Evolutionary conservation across 1,284 basidiomycete genomes (phyloP), one percentile per base, ranked within the genome.

Genomic region (Trichosporon coremiiforme): DNA sequence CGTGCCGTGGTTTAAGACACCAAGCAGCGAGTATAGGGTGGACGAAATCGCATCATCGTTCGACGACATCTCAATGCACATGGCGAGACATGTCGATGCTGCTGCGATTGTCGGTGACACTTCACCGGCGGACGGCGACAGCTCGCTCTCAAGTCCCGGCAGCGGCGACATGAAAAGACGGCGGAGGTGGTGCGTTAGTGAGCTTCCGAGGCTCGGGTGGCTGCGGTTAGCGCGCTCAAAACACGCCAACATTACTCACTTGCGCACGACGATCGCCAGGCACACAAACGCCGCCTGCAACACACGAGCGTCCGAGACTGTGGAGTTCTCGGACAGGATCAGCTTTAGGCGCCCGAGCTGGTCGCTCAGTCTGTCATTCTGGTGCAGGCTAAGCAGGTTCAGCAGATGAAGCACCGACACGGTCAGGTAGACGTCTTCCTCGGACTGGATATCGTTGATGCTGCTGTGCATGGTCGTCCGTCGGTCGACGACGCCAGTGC

Each of bases 11-110:
- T 91, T 89, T 69, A 98, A 90, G 78, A 93, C 92, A 79, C 98
- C 98, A 71, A 98, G 87, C 15, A 98, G 87, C 10, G 94, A 95
- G 82, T 98, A 98, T 89, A 97, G 92, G 75, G 94, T 94, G 2
- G 95, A 97, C 87, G 95, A 91, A 76, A 95, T 88, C 62, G 95
- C 88, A 79, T 96, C 94, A 75, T 96, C 93, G 67, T 92, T 92
- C 6, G 92, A 90, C 13, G 92, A 89, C 68, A 93, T 85, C 91
- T 91, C 90, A 71, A 98, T 91, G 82, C 95, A 98, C 67, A 93
- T 86, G 2, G 93, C 91, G 38, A 98, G 86, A 76, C 93, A 95
- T 78, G 91, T 93, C 1, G 95, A 94, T 2, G 94, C 93, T 1
- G 94, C 91, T 33, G 89, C 86, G 15, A 97, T 86, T 35, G 88